Evolutionary conservation across 2,329 filamentous ascomycete species (phyloP), one percentile per base, ranked within the genome.

Genomic region (Tolypocladium tropicale): DNA sequence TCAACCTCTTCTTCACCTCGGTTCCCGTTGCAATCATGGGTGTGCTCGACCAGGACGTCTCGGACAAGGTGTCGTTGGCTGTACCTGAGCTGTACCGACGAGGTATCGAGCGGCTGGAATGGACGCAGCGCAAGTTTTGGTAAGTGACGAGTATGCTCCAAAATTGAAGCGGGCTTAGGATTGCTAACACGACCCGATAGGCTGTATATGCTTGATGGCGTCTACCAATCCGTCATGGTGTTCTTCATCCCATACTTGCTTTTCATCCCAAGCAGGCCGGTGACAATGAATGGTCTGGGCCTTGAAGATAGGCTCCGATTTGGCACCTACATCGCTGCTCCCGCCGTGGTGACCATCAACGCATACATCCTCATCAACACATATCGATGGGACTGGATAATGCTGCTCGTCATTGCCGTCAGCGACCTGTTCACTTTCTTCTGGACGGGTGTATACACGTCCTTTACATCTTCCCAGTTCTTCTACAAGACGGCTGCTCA

Each of bases 361-460:
- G 76, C 86, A 57, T 99, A 97, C 75, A 90, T 99, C 63, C 77
- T 99, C 61, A 85, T 97, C 75, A 99, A 99, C 73, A 95, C 89
- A 1, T 97, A 96, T 72, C 84, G 93, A 58, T 99, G 94, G 94
- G 94, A 99, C 70, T 99, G 93, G 93, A 78, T 99, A 65, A 95
- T 95, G 74, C 73, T 92, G 25, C 76, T 96, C 57, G 86, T 96
- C 59, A 87, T 95, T 53, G 73, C 74, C 28, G 81, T 97, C 70
- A 96, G 91, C 73, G 88, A 88, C 59, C 70, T 97, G 33, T 82
- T 96, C 64, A 83, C 97, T 67, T 99, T 91, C 78, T 88, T 95
- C 75, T 97, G 94, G 91, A 96, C 94, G 6, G 94, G 91, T 33
- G 80, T 95, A 39, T 99, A 95, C 74, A 80, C 80, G 0, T 71